These are phyloP conservation scores for Fraxinus platypoda DNA, from an alignment of 305 asterid species.

Conservation along the genomic window DNA sequence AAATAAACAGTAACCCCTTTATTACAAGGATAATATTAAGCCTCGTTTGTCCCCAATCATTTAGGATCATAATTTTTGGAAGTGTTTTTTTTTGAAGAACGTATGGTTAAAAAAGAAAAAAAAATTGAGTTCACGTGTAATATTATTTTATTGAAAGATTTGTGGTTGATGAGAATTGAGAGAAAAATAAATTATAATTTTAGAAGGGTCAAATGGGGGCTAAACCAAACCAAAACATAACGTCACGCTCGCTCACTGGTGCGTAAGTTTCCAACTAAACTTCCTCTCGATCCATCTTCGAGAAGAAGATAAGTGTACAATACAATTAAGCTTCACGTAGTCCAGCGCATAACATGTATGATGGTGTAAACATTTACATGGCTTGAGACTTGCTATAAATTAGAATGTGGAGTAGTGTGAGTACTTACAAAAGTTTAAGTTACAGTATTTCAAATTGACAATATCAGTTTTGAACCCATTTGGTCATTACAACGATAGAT, in stretches of 20 bases:
- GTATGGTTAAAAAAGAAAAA: background rate
- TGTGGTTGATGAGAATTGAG: background rate
- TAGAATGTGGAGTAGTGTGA: background rate
- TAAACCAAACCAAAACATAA: background rate
- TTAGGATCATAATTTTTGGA: background rate
- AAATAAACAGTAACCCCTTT: conserved; percentile 26
- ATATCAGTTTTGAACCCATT: conserved; percentile 29
- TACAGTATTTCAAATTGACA: background rate
- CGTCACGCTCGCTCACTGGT: background rate
- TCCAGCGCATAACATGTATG: background rate
- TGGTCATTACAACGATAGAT: conserved; percentile 33
- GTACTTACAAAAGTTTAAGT: background rate
- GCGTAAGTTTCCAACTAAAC: background rate
- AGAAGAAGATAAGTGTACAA: background rate
- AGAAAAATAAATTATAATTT: no score
- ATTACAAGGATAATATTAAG: background rate
- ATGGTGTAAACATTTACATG: background rate
- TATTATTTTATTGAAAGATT: no score
- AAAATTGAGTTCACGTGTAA: background rate
- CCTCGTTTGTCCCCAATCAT: background rate
- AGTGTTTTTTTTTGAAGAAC: no score
- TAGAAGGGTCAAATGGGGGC: background rate
- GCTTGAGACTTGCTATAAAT: background rate
- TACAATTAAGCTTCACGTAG: background rate
- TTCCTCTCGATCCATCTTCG: background rate